Percentiles rank a stretch among this genome's conserved stretches.
Evolutionary conservation across 148 eudicot genomes (phyloP).

Genomic region (Rheum nobile): DNA sequence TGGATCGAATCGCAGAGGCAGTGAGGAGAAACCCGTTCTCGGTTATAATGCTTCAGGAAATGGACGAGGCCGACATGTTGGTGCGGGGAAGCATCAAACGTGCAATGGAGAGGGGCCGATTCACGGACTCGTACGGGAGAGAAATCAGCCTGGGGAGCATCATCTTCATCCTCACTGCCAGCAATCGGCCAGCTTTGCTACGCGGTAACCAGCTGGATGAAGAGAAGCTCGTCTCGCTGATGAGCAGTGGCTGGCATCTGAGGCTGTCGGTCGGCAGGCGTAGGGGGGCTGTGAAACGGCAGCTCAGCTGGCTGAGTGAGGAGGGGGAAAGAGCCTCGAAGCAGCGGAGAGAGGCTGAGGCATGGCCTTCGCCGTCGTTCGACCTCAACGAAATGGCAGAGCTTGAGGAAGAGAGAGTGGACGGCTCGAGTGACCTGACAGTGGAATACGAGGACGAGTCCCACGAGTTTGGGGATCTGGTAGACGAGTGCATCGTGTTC

Average conservation of each 20-base stretch:
- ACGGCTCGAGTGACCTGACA: slow-evolving; percentile 80
- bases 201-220: slow-evolving; percentile 34
- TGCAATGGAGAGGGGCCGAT: slow-evolving; percentile 80
- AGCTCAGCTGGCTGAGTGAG: slow-evolving; percentile 42
- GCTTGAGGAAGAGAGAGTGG: slow-evolving; percentile 45
- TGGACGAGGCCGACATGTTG: slow-evolving; percentile 66
- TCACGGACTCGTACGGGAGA: slow-evolving; percentile 80
- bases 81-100: slow-evolving; percentile 65
- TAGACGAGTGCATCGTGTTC: slow-evolving; percentile 57
- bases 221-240: slow-evolving; percentile 38
- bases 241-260: slow-evolving; percentile 65
- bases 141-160: slow-evolving; percentile 85
- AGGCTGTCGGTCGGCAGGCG: slow-evolving; percentile 35
- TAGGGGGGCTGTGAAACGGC: slow-evolving; percentile 36
- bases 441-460: slow-evolving; percentile 55
- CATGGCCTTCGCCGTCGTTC: slow-evolving; percentile 30
- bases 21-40: slow-evolving; percentile 70
- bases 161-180: slow-evolving; percentile 53
- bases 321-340: slow-evolving; percentile 35
- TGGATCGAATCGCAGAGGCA: slow-evolving; percentile 73
- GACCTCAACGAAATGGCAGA: slow-evolving; percentile 67
- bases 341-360: slow-evolving; percentile 38
- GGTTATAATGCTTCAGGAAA: slow-evolving; percentile 74
- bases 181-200: slow-evolving; percentile 14
- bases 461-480: slow-evolving; percentile 34